Evolutionary conservation across 2,329 filamentous ascomycete species (phyloP), one percentile per base, ranked within the genome.

Genomic region (Magnaporthiopsis poae): DNA sequence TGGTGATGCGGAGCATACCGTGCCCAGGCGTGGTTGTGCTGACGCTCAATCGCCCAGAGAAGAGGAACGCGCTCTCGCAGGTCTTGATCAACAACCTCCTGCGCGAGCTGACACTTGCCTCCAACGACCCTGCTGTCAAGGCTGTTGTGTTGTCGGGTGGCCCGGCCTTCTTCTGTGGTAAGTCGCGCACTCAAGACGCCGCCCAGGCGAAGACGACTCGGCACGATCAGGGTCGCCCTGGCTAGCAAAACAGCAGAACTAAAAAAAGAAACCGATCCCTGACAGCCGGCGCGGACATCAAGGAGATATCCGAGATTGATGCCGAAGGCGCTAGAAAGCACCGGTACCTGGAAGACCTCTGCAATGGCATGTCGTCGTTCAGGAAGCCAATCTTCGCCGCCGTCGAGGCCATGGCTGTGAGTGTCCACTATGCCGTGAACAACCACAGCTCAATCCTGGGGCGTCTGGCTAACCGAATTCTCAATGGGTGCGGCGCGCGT

Each of bases 351-450:
- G 75, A 79, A 71, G 77, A 83, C 69, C 76, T 83, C 29, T 74
- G 73, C 36, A 69, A 74, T 63, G 76, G 73, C 21, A 74, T 79
- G 63, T 72, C 72, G 29, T 67, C 68, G n/a, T 74, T 79, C 69
- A 73, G 73, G 36, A 83, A 83, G 71, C 82, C 81, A 2, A 70
- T 82, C 62, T 75, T 84, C 66, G 81, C 81, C 12, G 80, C 80
- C 27, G 80, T 84, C 29, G 77, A 81, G 69, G 81, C 82, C 63
- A 77, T 80, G 72, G 81, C 82, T 69, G 81, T 83, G 70, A 75
- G 81, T 76, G 46, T 9, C 46, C 46, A 25, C 2, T 3, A 9
- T n/a, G 21, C 21, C 5, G 33, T 46, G 61, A 33, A 25, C 60
- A 46, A 11, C 31, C 56, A 18, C 65, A 66, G 33, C 25, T 66